Base-by-base conservation (phyloP, 139 green algal genomes). In the Micromonas commoda region DNA sequence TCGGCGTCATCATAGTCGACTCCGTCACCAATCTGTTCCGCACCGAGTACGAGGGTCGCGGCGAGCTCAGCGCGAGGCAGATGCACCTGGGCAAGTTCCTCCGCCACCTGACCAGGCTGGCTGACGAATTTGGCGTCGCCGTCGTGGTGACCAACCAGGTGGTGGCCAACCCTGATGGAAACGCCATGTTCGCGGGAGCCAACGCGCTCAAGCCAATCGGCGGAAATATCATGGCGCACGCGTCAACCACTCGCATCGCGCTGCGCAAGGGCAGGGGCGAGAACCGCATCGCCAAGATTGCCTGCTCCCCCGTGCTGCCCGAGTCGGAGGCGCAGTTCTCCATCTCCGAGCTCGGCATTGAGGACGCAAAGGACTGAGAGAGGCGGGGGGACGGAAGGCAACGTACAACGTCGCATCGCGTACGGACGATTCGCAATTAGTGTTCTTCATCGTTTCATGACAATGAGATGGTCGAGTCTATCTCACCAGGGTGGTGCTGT, bases 201-300 rank as follows among this genome's bases (percentile, higher is more conserved):
- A 92, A 3, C 75, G 80, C 24, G 82, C 13, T 98, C n/a, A 98
- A 98, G 86, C 91, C 96, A 20, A 97, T 99, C 76, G 96, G 96
- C 28, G 96, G 96, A 67, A 98, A 99, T 86, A 99, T 99, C 85
- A 97, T 99, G 91, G 96, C 96, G n/a, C 96, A 99, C 84, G 94
- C 95, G 28, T 94, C 95, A n/a, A 99, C 95, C 29, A 99, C 95
- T 0, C 85, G 95, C 29, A 83, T 99, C 37, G 88, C 78, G 71
- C 77, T 99, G 38, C 91, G 91, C 76, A 99, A 99, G 81, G 95
- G 92, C 0, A 77, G 92, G 0, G 92, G 89, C 2, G 95, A 98
- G 53, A 97, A 87, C 71, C 83, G 91, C 23, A 80, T 88, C 0
- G 82, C 76, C 66, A 97, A 96, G 86, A 93, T 99, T 71, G 83